A percentile compares a stretch with the other conserved stretches of the same genome.
Evolutionary conservation across 805 yeast species (phyloP).

Genomic region (Kluyveromyces starmeri): DNA sequence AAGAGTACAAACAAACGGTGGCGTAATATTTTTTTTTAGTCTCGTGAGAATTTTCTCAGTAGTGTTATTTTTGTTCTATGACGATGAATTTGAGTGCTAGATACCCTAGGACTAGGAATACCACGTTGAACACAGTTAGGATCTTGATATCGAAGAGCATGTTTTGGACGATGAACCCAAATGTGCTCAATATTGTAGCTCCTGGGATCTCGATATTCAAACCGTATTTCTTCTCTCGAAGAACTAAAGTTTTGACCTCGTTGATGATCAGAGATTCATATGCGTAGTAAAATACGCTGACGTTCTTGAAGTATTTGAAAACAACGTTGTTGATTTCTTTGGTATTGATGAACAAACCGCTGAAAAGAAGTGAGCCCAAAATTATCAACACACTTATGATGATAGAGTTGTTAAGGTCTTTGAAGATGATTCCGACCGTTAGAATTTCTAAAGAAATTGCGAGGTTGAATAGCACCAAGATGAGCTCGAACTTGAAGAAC

Average conservation of each 20-base stretch:
- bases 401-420: slow-evolving; percentile 89
- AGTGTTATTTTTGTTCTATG: slow-evolving; percentile 46
- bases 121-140: slow-evolving; percentile 46
- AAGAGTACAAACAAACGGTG: too few relatives aligned
- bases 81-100: slow-evolving; percentile 63
- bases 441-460: slow-evolving; percentile 80
- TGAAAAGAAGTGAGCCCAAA: slow-evolving; percentile 79
- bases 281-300: slow-evolving; percentile 91
- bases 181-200: slow-evolving; percentile 89
- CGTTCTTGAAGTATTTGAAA: slow-evolving; percentile 67
- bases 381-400: slow-evolving; percentile 77
- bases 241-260: slow-evolving; percentile 78
- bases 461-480: slow-evolving; percentile 74
- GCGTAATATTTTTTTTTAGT: too few relatives aligned
- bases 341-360: slow-evolving; percentile 87
- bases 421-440: slow-evolving; percentile 77
- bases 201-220: slow-evolving; percentile 95
- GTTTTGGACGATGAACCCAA: slow-evolving; percentile 84
- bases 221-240: slow-evolving; percentile 86
- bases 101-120: slow-evolving; percentile 64
- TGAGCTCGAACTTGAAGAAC: slow-evolving; percentile 57
- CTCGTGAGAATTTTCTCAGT: too few relatives aligned
- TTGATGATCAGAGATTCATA: slow-evolving; percentile 89
- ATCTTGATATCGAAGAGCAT: slow-evolving; percentile 56
- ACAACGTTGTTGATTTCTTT: slow-evolving; percentile 47